Percentiles rank a stretch among this genome's conserved stretches.
Evolutionary conservation across 2,329 filamentous ascomycete species (phyloP).

Genomic region (Xylaria sp.): DNA sequence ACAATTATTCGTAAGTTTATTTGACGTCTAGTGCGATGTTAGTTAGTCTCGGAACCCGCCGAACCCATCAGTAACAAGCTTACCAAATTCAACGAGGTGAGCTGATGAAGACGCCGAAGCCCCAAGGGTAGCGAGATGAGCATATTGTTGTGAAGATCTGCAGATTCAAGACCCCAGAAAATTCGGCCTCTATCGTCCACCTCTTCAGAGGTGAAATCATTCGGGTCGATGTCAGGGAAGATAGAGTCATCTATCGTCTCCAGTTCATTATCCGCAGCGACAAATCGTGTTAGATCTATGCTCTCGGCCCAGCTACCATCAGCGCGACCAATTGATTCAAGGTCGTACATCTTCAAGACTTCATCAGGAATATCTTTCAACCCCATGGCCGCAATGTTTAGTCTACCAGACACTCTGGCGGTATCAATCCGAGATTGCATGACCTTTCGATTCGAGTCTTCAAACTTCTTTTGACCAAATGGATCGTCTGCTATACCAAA

Average conservation of each 20-base stretch:
- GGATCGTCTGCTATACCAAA: constrained; percentile 72
- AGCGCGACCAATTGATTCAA: constrained; percentile 71
- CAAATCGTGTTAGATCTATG: constrained; percentile 84
- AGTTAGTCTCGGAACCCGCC: constrained; percentile 44
- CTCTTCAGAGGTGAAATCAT: constrained; percentile 61
- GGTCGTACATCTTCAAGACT: constrained; percentile 90
- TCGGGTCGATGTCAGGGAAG: constrained; percentile 78
- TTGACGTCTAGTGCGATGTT: constrained; percentile 71
- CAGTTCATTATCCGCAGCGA: constrained; percentile 91
- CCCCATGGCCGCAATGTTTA: constrained; percentile 89
- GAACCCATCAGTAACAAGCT: constrained; percentile 44
- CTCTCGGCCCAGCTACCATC: constrained; percentile 87
- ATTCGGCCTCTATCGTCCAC: constrained; percentile 77
- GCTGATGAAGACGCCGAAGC: constrained; percentile 74
- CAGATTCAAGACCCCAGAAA: constrained; percentile 81
- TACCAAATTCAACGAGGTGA: constrained; percentile 87
- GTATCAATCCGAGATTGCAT: constrained; percentile 77
- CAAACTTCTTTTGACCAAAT: constrained; percentile 73
- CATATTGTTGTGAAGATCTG: constrained; percentile 89
- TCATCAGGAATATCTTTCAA: constrained; percentile 83
- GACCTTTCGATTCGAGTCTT: constrained; percentile 71
- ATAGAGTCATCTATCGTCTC: constrained; percentile 76
- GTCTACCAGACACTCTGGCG: constrained; percentile 79
- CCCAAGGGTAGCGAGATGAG: constrained; percentile 79
- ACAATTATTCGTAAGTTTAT: constrained; percentile 78